A percentile compares a stretch with the other conserved stretches of the same genome.
Evolutionary conservation across 2,329 filamentous ascomycete genomes (phyloP).

Genomic region (Colletotrichum sp.): DNA sequence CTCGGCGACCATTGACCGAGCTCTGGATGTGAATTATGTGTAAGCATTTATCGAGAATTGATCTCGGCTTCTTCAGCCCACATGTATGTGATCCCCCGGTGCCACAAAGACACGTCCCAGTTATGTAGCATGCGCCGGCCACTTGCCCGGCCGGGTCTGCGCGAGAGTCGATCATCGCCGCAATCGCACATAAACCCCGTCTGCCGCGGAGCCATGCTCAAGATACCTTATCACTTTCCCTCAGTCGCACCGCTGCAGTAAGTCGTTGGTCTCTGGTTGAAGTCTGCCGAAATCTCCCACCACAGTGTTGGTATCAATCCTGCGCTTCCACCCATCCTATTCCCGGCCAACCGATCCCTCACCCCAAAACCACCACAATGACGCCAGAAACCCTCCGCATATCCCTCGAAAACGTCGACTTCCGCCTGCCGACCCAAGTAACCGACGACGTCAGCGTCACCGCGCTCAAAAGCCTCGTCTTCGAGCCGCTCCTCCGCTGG

Average conservation of each 20-base stretch:
- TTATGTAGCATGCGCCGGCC: background rate
- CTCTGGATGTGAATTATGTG: accelerated
- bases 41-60: accelerated
- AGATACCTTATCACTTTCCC: background rate
- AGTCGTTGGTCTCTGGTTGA: background rate
- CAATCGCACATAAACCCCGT: background rate
- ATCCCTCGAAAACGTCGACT: slow-evolving; percentile 6
- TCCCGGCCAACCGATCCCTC: accelerated
- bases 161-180: background rate
- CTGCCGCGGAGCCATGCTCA: background rate
- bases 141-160: background rate
- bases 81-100: background rate
- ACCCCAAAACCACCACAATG: background rate
- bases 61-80: background rate
- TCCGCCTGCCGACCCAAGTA: slow-evolving; percentile 8
- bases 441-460: slow-evolving; percentile 8
- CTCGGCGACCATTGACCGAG: accelerated
- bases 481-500: slow-evolving; percentile 9
- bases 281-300: background rate
- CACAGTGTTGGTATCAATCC: accelerated
- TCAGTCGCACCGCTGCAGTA: accelerated
- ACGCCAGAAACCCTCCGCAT: slow-evolving; percentile 1
- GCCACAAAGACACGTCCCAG: accelerated
- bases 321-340: accelerated
- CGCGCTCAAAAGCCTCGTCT: slow-evolving; percentile 6